These are phyloP conservation scores for Neofusicoccum laricinum DNA, from an alignment of 2,329 filamentous ascomycete species.

Conservation along the genomic window DNA sequence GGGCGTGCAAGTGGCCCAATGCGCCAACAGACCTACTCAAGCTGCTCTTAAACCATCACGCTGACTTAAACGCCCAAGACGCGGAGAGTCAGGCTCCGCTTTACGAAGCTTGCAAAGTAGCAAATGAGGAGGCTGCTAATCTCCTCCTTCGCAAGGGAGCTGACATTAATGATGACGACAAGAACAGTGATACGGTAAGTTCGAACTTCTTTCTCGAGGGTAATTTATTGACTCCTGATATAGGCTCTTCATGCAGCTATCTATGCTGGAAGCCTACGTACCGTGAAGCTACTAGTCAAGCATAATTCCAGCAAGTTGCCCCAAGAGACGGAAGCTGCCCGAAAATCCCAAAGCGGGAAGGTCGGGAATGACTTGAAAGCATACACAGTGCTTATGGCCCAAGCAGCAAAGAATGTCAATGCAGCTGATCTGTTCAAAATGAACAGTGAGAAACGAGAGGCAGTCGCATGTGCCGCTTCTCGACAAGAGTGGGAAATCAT, in stretches of 20 bases:
- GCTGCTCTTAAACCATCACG: neutral
- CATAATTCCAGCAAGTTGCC: neutral
- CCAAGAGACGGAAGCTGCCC: too few relatives aligned
- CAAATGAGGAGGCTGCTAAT: neutral
- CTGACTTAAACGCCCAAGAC: neutral
- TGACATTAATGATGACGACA: neutral
- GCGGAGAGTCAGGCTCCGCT: neutral
- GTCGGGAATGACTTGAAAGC: too few relatives aligned
- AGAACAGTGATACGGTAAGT: neutral
- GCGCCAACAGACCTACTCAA: neutral
- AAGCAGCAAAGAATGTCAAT: neutral
- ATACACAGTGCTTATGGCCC: too few relatives aligned
- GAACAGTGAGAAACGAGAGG: neutral
- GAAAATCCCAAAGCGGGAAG: too few relatives aligned
- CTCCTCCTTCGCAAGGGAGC: neutral
- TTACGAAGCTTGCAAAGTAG: neutral
- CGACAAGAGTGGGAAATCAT: neutral
- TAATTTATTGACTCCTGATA: neutral
- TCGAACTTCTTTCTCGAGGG: neutral
- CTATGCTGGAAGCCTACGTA: neutral
- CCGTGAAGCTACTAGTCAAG: neutral
- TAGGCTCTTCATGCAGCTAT: neutral
- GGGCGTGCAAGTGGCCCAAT: neutral
- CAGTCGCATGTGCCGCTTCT: neutral
- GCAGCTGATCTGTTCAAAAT: neutral